Percentiles rank a stretch among this genome's conserved stretches.
These are phyloP conservation scores for Pleurostoma richardsiae DNA, from an alignment of 2,329 filamentous ascomycete genomes.

Conservation along the genomic window DNA sequence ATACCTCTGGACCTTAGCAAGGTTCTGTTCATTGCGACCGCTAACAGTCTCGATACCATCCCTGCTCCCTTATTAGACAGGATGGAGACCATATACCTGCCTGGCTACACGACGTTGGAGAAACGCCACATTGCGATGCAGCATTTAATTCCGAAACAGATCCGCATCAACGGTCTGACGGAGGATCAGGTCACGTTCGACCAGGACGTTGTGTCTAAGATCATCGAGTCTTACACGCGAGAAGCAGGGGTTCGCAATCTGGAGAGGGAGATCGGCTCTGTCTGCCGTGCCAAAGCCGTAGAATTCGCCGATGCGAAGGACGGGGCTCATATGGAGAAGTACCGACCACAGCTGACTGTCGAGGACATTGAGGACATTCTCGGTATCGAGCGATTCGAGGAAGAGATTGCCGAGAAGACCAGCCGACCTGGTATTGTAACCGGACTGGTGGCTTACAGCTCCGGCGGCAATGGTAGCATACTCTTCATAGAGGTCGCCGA, in stretches of 20 bases:
- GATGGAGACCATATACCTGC: constrained; percentile 93
- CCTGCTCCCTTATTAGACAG: constrained; percentile 89
- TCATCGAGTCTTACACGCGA: constrained; percentile 94
- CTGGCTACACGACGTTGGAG: constrained; percentile 94
- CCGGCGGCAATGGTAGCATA: constrained; percentile 89
- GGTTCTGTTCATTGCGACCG: constrained; percentile 95
- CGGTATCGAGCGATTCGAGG: constrained; percentile 88
- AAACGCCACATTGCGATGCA: constrained; percentile 91
- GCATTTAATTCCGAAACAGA: constrained; percentile 95
- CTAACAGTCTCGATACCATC: constrained; percentile 92
- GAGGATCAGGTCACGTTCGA: constrained; percentile 71
- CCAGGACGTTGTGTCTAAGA: constrained; percentile 84
- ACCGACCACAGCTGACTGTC: constrained; percentile 68
- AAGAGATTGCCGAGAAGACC: constrained; percentile 87
- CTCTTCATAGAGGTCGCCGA: constrained; percentile 97
- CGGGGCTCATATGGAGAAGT: constrained; percentile 58
- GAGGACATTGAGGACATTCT: constrained; percentile 86
- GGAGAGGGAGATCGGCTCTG: constrained; percentile 89
- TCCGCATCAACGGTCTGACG: constrained; percentile 80
- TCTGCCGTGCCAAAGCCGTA: constrained; percentile 92
- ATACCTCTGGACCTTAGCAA: constrained; percentile 95
- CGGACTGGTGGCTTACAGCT: constrained; percentile 89
- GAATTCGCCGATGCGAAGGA: constrained; percentile 91
- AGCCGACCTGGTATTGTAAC: constrained; percentile 88
- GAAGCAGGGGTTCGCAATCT: constrained; percentile 95